Base-by-base conservation (phyloP, 495 filamentous ascomycete genomes). In the Penicillium steckii region DNA sequence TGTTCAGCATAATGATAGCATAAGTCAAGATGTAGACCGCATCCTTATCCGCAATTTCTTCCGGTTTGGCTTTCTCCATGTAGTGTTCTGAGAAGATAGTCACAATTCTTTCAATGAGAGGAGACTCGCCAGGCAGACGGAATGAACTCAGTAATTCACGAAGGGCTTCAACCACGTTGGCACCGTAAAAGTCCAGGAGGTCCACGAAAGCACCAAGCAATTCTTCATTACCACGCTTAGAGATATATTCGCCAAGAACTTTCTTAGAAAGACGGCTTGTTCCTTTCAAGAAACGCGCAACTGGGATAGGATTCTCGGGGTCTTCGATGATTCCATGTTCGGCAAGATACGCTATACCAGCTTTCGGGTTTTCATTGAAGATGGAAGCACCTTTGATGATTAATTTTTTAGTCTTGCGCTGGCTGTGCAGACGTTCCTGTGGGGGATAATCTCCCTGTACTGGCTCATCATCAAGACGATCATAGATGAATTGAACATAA, bases 331-430 rank as follows among this genome's bases (percentile, higher is more conserved):
- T 84, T 29, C 89, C 88, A 61, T 95, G 85, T 9, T 86, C 82
- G 22, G 84, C 85, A 1, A 99, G 80, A 67, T 87, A 97, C 22
- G 85, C 89, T 53, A 99, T 83, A 9, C 94, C 94, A 23, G 82
- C 85, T 69, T 95, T 96, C 9, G 94, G 92, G 44, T 85, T 90
- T 61, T 96, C 91, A 59, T 99, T 97, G 71, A 99, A 99, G 64
- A 93, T 95, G 19, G 83, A 83, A 7, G 93, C 85, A 17, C 92
- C 95, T 48, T 86, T 85, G 48, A 96, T 87, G 49, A 97, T 92
- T 26, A 90, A 78, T 59, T 85, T 92, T 70, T 99, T 99, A 53
- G 80, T 85, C 45, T 74, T 73, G 50, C 91, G 79, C 66, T 89
- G 85, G 56, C 85, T 80, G 51, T 80, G 80, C 32, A 99, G 76